Evolutionary conservation across 1,284 basidiomycete genomes (phyloP).

Genomic region (Pyrrhoderma lamaoense): DNA sequence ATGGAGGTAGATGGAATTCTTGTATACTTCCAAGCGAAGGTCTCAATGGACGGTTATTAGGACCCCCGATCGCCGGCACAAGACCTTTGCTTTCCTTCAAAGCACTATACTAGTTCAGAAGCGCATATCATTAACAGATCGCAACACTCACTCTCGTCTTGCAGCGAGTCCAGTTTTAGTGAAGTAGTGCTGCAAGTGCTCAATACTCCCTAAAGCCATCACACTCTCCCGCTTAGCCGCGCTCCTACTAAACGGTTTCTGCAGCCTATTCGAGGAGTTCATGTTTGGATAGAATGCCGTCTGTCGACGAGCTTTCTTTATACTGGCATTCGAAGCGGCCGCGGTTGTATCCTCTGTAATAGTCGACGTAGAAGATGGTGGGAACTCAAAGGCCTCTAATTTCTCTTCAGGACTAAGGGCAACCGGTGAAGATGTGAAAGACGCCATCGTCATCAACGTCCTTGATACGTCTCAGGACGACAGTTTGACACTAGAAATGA

Average conservation of each 20-base stretch:
- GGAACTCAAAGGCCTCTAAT: conserved; percentile 15
- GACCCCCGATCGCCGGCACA: conserved; percentile 66
- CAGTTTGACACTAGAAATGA: neutral
- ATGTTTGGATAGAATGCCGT: conserved; percentile 71
- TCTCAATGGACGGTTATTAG: conserved; percentile 32
- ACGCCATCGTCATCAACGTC: conserved; percentile 8
- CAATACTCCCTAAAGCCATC: conserved; percentile 79
- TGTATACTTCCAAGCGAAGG: conserved; percentile 34
- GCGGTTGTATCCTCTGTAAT: neutral
- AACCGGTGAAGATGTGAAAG: conserved; percentile 5
- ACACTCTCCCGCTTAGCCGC: conserved; percentile 83
- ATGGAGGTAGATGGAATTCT: conserved; percentile 60
- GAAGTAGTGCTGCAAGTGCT: conserved; percentile 83
- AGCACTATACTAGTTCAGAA: conserved; percentile 31
- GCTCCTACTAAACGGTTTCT: conserved; percentile 78
- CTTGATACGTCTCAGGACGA: neutral
- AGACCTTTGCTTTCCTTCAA: conserved; percentile 50
- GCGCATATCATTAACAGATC: conserved; percentile 10
- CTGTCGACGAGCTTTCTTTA: conserved; percentile 41
- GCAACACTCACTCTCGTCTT: conserved; percentile 56
- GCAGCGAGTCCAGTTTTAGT: conserved; percentile 74
- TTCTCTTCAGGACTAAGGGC: conserved; percentile 10
- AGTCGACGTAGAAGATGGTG: conserved; percentile 7
- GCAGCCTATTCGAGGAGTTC: conserved; percentile 59
- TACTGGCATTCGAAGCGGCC: neutral